Conservation (phyloP, 352 stramenopile species). For the Pythium biforme region DNA sequence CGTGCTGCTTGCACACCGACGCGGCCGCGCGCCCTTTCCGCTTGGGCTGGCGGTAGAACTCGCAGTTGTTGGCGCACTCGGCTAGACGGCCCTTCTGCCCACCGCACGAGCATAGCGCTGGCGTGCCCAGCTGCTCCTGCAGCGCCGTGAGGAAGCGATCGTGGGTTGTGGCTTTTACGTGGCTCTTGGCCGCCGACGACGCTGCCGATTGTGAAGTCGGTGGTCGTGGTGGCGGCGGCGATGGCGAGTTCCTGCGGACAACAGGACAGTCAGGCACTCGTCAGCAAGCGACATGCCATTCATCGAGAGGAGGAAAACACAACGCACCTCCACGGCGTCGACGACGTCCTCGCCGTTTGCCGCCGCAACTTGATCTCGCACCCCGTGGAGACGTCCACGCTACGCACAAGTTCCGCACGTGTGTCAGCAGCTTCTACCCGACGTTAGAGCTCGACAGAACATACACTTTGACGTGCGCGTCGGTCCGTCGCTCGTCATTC, state of each 20-base stretch:
- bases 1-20: conserved; percentile 66
- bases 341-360: conserved; percentile 36
- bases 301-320: no score
- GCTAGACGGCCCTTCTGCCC: conserved; percentile 4
- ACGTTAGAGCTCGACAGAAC: no score
- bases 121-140: conserved; percentile 44
- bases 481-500: background rate
- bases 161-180: conserved; percentile 23
- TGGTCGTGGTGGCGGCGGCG: background rate
- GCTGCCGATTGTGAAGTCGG: background rate
- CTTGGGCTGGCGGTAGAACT: conserved; percentile 60
- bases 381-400: conserved; percentile 13
- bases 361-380: conserved; percentile 5
- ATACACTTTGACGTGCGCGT: background rate
- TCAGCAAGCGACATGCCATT: no score
- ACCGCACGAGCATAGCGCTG: conserved; percentile 55
- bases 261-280: no score
- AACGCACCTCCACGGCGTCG: conserved; percentile 55
- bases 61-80: conserved; percentile 68
- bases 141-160: conserved; percentile 52
- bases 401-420: no score
- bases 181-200: conserved; percentile 7
- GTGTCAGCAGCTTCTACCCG: no score
- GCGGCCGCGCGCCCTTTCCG: conserved; percentile 55
- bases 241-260: conserved; percentile 1